Conservation (phyloP, 306 rosid genomes). For the Rubus parviflorus region DNA sequence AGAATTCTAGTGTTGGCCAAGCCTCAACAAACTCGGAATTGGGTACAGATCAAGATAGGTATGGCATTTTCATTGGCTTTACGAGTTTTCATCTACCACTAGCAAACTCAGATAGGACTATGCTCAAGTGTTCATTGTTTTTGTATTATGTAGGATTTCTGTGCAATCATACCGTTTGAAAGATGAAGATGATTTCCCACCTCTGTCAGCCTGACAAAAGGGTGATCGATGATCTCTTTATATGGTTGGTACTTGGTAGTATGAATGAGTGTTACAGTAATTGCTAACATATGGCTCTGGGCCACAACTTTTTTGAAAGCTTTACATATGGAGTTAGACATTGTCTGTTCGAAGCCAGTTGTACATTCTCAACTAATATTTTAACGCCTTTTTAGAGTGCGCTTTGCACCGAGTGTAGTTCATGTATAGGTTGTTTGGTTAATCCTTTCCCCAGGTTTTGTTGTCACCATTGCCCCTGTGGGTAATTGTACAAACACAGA, state of each 20-base stretch:
- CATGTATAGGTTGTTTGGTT: constrained; percentile 32
- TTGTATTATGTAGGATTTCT: constrained; percentile 45
- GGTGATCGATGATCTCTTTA: constrained; percentile 7
- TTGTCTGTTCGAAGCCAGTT: constrained; percentile 27
- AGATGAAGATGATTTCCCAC: constrained; percentile 63
- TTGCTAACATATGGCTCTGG: constrained; percentile 31
- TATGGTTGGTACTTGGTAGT: constrained; percentile 22
- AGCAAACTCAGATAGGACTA: neutral
- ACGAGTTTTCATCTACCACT: neutral
- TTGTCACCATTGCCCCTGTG: constrained; percentile 8
- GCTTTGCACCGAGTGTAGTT: constrained; percentile 23
- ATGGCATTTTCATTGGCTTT: neutral
- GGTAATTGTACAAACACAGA: constrained; percentile 27
- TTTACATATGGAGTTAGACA: constrained; percentile 28
- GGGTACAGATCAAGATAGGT: constrained; percentile 42
- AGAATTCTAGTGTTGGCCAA: constrained; percentile 11
- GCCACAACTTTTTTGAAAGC: constrained; percentile 27
- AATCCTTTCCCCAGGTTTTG: constrained; percentile 25
- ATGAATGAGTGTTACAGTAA: constrained; percentile 29
- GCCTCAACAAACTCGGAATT: constrained; percentile 19
- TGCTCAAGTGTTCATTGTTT: constrained; percentile 11
- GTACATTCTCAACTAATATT: constrained; percentile 34
- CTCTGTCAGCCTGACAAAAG: constrained; percentile 39
- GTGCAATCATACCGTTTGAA: constrained; percentile 49
- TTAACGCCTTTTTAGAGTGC: neutral